Evolutionary conservation across 148 eudicot genomes (phyloP), one percentile per base, ranked within the genome.

Genomic region (Vaccinium darrowii): DNA sequence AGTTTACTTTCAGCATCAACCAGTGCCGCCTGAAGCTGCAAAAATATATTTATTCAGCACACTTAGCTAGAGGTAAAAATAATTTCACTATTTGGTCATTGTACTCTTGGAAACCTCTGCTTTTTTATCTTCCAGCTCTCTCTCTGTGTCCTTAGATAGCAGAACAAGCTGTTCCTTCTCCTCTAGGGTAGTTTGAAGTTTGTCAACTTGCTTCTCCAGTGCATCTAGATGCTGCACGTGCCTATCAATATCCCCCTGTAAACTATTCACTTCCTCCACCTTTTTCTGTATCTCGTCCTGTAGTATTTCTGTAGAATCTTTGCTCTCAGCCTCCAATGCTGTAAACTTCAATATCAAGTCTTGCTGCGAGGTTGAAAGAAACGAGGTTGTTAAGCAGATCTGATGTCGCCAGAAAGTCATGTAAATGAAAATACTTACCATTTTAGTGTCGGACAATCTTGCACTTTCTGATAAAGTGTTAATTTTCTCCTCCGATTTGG

Each of bases 141-240:
- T 91, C 87, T 91, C 96, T 88, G 89, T 89, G 74, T 87, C 94
- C 82, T 85, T 87, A 83, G 57, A 84, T 85, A 85, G 92, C 81
- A 88, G 23, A 85, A 97, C 89, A 81, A 91, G 90, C 88, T 90
- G 91, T 56, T 91, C 92, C 86, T 93, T 97, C 87, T 95, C 98
- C 84, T 92, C 90, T 85, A 93, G 75, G 18, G 82, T 78, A 53
- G 65, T 80, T 76, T 86, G 84, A 81, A 94, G 89, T 88, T 90
- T 81, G 84, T 56, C 89, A 54, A 91, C 85, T 88, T 93, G 91
- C 83, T 92, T 90, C 90, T 92, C 92, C 83, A 93, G 83, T 39
- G 86, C 87, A 51, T 86, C 91, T 54, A 86, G 84, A 85, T 88
- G 89, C 83, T 91, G 85, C 84, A 82, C 88, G 73, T 88, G 83